Evolutionary conservation across 73 alveolate species (phyloP), one percentile per base, ranked within the genome.

Genomic region (Blepharisma japonicum): DNA sequence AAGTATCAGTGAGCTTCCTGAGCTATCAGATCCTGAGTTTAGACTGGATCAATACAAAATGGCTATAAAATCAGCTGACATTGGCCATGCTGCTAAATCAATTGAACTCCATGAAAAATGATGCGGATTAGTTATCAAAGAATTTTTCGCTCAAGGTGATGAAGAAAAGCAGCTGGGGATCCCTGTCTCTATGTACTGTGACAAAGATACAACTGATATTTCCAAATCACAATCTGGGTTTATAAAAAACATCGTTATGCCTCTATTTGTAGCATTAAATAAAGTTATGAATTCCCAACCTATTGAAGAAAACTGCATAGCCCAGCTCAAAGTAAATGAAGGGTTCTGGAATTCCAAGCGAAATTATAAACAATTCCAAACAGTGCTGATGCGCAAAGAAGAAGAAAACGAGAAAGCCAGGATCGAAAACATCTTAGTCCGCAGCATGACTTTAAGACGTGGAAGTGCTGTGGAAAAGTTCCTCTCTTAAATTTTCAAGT

Each of bases 141-240:
- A 70, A 54, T 70, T 70, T 5, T 70, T 70, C 66, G 66, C 66
- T 4, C 66, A 70, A 47, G 80, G 80, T n/a, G 80, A 70, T 70
- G 9, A 18, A 45, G 80, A 70, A 70, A 70, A 70, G 5, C 9
- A 11, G 20, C 71, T 39, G 25, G 27, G 27, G 2, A 7, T 45
- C 2, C 21, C 80, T 2, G 80, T 70, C 4, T 70, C 80, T 2
- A 70, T 70, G 80, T 70, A 18, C 27, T 70, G 80, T 47, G 80
- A 70, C 27, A 39, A 54, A 21, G 61, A 70, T n/a, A 38, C 80
- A n/a, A 70, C 80, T 11, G n/a, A 45, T 70, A 45, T 70, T 45
- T 25, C 80, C 14, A 45, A 70, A 25, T 70, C 80, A 7, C 80
- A 70, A 70, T 0, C 66, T 9, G 80, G 80, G 80, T 70, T 70